These are phyloP conservation scores for Colletotrichum sp. DNA, from an alignment of 2,329 filamentous ascomycete species.

Conservation along the genomic window DNA sequence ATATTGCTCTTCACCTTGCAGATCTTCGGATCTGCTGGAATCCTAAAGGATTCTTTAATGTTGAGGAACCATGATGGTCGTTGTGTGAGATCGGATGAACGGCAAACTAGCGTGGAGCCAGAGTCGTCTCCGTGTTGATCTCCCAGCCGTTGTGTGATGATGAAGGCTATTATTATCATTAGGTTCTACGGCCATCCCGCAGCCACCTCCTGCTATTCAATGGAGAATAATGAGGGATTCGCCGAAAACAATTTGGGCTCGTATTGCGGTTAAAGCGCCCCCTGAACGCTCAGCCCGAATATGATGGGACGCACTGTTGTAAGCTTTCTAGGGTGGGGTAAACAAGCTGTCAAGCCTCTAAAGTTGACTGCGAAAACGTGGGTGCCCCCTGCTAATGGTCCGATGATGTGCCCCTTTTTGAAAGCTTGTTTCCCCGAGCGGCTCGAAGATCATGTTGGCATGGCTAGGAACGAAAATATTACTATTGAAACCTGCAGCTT, in stretches of 20 bases:
- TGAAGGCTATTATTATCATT: background rate
- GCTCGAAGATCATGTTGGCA: background rate
- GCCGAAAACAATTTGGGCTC: background rate
- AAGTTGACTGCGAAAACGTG: background rate
- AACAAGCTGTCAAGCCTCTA: background rate
- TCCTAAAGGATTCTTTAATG: background rate
- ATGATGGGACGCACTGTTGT: background rate
- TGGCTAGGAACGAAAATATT: background rate
- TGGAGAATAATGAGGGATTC: background rate
- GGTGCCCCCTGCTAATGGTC: background rate
- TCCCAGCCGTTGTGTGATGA: background rate
- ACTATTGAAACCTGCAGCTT: background rate
- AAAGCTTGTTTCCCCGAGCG: background rate
- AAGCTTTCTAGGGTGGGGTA: background rate
- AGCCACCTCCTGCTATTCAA: background rate
- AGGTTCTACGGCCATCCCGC: background rate
- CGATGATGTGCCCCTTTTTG: background rate
- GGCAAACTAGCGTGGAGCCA: background rate
- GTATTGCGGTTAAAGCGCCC: background rate
- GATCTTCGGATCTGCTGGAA: background rate
- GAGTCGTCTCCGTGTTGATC: background rate
- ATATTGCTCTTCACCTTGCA: background rate
- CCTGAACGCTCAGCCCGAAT: background rate
- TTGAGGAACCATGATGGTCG: background rate
- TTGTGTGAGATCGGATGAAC: background rate